Evolutionary conservation across 495 filamentous ascomycete species (phyloP), one percentile per base, ranked within the genome.

Genomic region (Penicillium bialowiezense): DNA sequence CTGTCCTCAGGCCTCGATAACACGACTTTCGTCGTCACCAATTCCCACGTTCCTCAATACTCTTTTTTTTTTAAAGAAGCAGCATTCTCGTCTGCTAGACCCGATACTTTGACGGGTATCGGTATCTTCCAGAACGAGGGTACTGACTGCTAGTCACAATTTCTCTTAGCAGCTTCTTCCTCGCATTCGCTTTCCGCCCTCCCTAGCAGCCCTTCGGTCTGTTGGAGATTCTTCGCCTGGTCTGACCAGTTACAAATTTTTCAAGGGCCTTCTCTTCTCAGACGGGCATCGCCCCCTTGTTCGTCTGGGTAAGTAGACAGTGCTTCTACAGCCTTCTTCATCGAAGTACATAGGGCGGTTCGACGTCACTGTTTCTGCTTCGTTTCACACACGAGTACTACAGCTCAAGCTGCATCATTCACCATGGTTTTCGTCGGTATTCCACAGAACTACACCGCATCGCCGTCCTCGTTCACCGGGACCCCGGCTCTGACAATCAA

Each of bases 231-330:
- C 60, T 66, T 65, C 68, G 76, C 74, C 79, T 82, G 81, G 76
- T 79, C 74, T 63, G 58, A 80, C 84, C 85, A 80, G 78, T 78
- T 72, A 63, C 61, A 72, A 26, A 73, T 65, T 62, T 64, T 62
- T 68, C 56, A 86, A 92, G 89, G 89, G 90, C 89, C 89, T 91
- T 89, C 89, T 91, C 85, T 91, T 79, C 86, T 89, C 87, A 86
- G 83, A 76, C 87, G 87, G 75, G 84, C 85, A 84, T 81, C 78
- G 79, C 82, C 85, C 69, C 70, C 66, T 83, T 79, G 87, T 91
- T 90, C 87, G 87, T 90, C 88, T 92, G 87, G 81, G 87, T 80
- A 83, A 67, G 71, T 70, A 77, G 78, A 79, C 71, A 76, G 76
- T 77, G 83, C 80, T 82, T 79, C 77, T 75, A 69, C 64, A 71